phyloP scores from a whole-genome alignment of 192 early-diverging fungal genomes.

The Allomyces macrogynus region DNA sequence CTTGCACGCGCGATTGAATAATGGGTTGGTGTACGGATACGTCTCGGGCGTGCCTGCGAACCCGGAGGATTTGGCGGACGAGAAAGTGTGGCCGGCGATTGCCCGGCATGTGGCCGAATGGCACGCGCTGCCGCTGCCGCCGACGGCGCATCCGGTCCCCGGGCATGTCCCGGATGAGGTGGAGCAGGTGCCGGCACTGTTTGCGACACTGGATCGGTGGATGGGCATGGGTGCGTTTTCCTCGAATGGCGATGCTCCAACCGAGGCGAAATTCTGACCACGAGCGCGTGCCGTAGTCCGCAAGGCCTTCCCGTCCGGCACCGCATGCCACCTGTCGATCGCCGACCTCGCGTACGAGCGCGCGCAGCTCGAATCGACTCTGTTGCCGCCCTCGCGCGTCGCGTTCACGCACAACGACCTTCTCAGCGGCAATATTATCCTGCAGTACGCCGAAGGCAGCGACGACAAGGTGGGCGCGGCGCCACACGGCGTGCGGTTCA shows the following conservation, averaged over 20 bases:
- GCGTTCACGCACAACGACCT: constrained; percentile 90
- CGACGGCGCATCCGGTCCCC: neutral
- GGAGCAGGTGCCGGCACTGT: neutral
- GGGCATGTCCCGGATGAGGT: neutral
- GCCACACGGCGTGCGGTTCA: neutral
- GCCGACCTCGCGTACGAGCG: neutral
- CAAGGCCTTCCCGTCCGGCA: no score
- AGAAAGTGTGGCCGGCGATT: neutral
- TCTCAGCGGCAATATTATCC: constrained; percentile 76
- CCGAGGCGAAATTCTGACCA: no score
- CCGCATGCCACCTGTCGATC: neutral
- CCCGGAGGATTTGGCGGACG: neutral
- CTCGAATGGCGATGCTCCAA: no score
- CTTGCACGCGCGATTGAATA: neutral
- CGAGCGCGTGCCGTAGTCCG: no score
- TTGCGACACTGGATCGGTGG: neutral
- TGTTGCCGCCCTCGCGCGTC: constrained; percentile 43
- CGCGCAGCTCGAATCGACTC: constrained; percentile 27
- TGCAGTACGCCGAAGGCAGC: neutral
- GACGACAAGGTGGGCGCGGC: neutral
- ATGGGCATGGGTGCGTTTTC: neutral
- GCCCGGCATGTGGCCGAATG: neutral
- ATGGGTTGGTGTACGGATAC: neutral
- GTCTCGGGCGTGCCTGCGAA: neutral
- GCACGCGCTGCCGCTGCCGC: neutral